Conservation (phyloP, 2,329 filamentous ascomycete genomes). For the Botryotinia calthae region DNA sequence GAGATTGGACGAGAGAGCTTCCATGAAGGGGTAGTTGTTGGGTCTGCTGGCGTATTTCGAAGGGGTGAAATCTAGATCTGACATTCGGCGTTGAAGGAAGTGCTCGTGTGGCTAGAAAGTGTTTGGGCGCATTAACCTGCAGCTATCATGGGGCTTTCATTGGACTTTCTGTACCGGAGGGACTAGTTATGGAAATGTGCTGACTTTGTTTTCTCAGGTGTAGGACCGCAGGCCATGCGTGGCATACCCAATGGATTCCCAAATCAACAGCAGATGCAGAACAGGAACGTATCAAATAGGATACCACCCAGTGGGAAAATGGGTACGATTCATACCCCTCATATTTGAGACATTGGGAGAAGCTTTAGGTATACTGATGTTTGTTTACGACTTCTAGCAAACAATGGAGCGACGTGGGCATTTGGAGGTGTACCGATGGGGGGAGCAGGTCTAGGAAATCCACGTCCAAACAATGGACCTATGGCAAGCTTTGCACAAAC, state of each 20-base stretch:
- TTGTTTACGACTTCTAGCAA: conserved; percentile 36
- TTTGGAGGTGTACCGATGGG: conserved; percentile 64
- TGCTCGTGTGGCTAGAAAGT: not conserved
- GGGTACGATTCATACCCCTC: conserved; percentile 46
- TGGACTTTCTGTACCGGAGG: not conserved
- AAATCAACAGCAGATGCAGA: conserved; percentile 57
- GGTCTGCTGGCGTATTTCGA: not conserved
- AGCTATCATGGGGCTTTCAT: not conserved
- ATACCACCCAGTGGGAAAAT: conserved; percentile 65
- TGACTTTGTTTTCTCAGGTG: conserved; percentile 35
- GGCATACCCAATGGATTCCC: conserved; percentile 61
- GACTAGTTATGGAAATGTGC: conserved; percentile 15
- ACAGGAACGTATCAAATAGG: conserved; percentile 55
- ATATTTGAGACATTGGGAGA: conserved; percentile 5
- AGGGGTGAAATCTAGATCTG: not conserved
- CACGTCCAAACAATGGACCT: conserved; percentile 53
- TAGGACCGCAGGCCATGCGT: conserved; percentile 60
- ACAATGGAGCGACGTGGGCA: conserved; percentile 51
- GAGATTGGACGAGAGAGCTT: not conserved
- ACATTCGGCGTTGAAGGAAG: not conserved
- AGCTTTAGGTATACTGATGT: conserved; percentile 29
- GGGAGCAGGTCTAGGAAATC: conserved; percentile 52
- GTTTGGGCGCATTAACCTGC: conserved; percentile 3
- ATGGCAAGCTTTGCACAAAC: conserved; percentile 67
- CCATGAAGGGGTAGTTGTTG: not conserved